Base-by-base conservation (phyloP, 139 green algal species). In the Coccomyxa sp. region DNA sequence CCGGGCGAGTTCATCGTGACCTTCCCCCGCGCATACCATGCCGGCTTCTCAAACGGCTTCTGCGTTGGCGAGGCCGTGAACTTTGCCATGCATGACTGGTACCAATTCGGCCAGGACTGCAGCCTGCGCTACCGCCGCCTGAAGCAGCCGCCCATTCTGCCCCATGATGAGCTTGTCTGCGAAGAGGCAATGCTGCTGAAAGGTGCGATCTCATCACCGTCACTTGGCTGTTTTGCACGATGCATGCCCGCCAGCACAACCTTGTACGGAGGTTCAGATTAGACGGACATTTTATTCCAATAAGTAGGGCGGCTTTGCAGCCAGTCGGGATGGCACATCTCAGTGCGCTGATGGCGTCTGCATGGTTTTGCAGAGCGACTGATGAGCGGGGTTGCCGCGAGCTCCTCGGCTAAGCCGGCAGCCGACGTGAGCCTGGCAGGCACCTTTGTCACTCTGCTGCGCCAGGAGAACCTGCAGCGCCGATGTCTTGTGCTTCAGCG, bases 31-130 rank as follows among this genome's bases (percentile, higher is more conserved):
- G 81, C 90, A 27, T 98, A 98, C 88, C 95, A 98, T 85, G 88
- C 75, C 18, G 94, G 94, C 76, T 98, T 98, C 87, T 90, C 86
- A 51, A 84, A 90, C 79, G 95, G 95, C 79, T 95, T 97, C 88
- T 96, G 97, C 86, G 83, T 93, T 30, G 94, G 94, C 3, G 95
- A 98, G 90, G 94, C 93, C 10, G 93, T 97, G 75, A 98, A 98
- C 90, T 97, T 98, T 83, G 92, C 86, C 13, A 91, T 91, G n/a
- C 79, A 82, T 7, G 92, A 98, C 80, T 90, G 86, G 86, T 85
- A 92, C 13, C 85, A 80, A 0, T 89, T 74, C 27, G 91, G 88
- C 12, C 13, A 38, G 15, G 83, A 86, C 10, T 82, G 80, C 66
- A 66, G 77, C 31, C 28, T 80, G 27, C 83, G 88, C 4, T 91